Conservation (phyloP, 768 basidiomycete species). For the Botryobasidium botryosum region DNA sequence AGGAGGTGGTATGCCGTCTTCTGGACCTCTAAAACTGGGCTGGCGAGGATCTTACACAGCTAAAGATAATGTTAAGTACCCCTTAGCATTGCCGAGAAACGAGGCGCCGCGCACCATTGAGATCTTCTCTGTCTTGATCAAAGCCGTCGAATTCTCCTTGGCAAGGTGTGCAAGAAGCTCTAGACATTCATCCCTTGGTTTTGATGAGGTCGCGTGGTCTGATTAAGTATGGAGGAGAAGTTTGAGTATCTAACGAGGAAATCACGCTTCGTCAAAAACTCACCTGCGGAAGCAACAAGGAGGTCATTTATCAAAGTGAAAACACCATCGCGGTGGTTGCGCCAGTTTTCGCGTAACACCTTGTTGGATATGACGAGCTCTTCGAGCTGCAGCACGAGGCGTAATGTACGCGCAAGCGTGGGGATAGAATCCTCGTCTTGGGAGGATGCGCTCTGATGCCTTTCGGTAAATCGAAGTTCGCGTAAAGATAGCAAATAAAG, state of each 20-base stretch:
- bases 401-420: slow-evolving; percentile 50
- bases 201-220: slow-evolving; percentile 23
- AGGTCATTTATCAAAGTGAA: slow-evolving; percentile 45
- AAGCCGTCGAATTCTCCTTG: slow-evolving; percentile 41
- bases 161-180: slow-evolving; percentile 54
- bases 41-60: slow-evolving; percentile 68
- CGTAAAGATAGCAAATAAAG: no score
- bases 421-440: slow-evolving; percentile 42
- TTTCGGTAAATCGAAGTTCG: slow-evolving; percentile 17
- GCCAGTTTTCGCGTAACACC: slow-evolving; percentile 50
- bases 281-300: slow-evolving; percentile 37
- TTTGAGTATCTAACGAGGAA: neutral
- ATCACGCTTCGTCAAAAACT: slow-evolving; percentile 13
- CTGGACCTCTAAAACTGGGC: slow-evolving; percentile 48
- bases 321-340: slow-evolving; percentile 33
- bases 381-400: slow-evolving; percentile 46
- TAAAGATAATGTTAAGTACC: slow-evolving; percentile 20
- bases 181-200: slow-evolving; percentile 48
- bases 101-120: neutral
- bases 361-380: slow-evolving; percentile 62
- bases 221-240: neutral
- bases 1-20: slow-evolving; percentile 63
- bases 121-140: slow-evolving; percentile 32
- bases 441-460: slow-evolving; percentile 43
- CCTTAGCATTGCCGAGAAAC: neutral